Conservation (phyloP, 2,329 filamentous ascomycete species). For the Acrodontium crateriforme region DNA sequence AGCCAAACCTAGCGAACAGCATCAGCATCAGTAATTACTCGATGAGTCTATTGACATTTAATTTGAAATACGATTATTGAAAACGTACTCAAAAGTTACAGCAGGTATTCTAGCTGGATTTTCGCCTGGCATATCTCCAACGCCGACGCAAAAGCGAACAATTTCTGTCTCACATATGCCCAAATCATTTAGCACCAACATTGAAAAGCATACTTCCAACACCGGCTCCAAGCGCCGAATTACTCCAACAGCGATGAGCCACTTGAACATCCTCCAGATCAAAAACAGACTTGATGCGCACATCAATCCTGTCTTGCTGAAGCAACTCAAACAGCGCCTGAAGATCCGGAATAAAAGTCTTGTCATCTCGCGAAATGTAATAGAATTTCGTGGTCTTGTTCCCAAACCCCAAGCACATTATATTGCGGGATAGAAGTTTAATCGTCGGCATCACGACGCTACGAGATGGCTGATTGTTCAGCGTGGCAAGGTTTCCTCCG, state of each 20-base stretch:
- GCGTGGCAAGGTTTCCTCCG: conserved; percentile 3
- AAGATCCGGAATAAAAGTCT: conserved; percentile 3
- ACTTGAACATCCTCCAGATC: conserved; percentile 3
- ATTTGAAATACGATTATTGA: too few species aligned
- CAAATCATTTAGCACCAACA: too few species aligned
- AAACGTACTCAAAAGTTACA: too few species aligned
- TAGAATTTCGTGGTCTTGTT: conserved; percentile 2
- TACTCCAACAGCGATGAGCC: conserved; percentile 2
- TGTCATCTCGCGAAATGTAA: conserved; percentile 3
- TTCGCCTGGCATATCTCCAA: too few species aligned
- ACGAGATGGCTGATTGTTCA: background rate
- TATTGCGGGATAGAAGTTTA: conserved; percentile 1
- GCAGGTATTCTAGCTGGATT: too few species aligned
- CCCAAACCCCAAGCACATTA: conserved; percentile 1
- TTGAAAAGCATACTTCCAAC: conserved; percentile 3
- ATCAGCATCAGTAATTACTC: too few species aligned
- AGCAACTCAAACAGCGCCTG: conserved; percentile 2
- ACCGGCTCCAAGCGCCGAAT: background rate
- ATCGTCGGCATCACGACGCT: conserved; percentile 3
- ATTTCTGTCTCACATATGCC: too few species aligned
- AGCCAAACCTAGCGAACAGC: too few species aligned
- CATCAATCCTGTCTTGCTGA: conserved; percentile 1
- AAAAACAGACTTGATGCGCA: conserved; percentile 3
- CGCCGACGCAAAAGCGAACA: too few species aligned
- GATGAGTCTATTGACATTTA: too few species aligned